Base-by-base conservation (phyloP, 192 early-diverging fungal genomes). In the Coemansia nantahalensis region DNA sequence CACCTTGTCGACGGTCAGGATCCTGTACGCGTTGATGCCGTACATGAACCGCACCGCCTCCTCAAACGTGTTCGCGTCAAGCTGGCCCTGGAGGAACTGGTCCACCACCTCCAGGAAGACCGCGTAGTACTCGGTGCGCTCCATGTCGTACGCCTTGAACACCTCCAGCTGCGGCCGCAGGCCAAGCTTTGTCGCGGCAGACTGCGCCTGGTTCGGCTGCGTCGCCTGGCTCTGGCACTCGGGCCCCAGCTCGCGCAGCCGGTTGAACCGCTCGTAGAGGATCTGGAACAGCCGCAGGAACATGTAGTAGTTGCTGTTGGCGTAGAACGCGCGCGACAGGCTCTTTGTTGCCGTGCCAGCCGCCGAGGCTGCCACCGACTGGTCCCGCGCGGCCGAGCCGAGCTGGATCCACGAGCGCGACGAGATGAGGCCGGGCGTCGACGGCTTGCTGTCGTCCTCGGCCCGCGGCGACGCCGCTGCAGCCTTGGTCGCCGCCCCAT, bases 1-100 rank as follows among this genome's bases (percentile, higher is more conserved):
- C 24, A 95, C 78, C 60, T 92, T 93, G 68, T 97, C 95, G 9
- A 97, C 72, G 0, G 93, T 94, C 48, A 95, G 88, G 19, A 92
- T 79, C 36, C 87, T 60, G 57, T 95, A 95, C 0, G 90, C 97
- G 35, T 90, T 84, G 37, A 90, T 95, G 15, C 87, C 84, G 71
- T 91, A 97, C 67, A 99, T 71, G 28, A 84, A 81, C 0, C 97
- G 86, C 33, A 85, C 71, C 28, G 79, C 79, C 46, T 99, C 95
- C 55, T 99, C 97, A 80, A 90, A 99, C 48, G 78, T 75, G 30
- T 72, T 75, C 18, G 80, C 59, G 23, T 97, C 94, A 49, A 94
- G 65, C 41, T 95, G 88, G 30, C 84, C 84, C 32, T 84, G 84
- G 69, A 97, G 68, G 50, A 92, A 83, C 48, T 85, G 82, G 59